A percentile compares a stretch with the other conserved stretches of the same genome.
phyloP scores from a whole-genome alignment of 2,329 filamentous ascomycete species.

The Zelopaecilomyces penicillatus region DNA sequence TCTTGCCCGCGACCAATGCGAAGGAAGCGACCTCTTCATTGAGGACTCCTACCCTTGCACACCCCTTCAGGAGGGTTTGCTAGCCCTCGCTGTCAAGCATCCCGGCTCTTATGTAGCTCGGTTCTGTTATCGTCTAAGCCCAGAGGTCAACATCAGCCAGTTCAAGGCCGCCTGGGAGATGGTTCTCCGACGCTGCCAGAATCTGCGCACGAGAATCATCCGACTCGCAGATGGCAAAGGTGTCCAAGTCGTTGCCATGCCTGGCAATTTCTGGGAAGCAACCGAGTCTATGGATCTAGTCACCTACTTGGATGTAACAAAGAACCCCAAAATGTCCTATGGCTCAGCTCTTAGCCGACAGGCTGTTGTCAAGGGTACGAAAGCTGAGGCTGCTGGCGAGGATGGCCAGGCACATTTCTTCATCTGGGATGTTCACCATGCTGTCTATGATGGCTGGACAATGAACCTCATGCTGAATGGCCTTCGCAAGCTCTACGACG shows the following conservation, averaged over 20 bases:
- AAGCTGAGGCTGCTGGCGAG: too few relatives aligned
- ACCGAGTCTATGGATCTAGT: neutral
- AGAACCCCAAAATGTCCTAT: neutral
- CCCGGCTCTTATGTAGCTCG: conserved; percentile 4
- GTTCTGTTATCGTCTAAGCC: neutral
- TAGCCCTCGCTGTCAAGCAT: conserved; percentile 2
- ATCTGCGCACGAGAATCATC: neutral
- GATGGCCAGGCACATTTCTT: neutral
- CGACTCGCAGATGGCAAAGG: neutral
- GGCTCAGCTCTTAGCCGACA: neutral
- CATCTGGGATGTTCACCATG: neutral
- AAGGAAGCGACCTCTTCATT: neutral
- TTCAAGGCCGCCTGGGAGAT: neutral
- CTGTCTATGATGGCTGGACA: neutral
- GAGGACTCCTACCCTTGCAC: conserved; percentile 6
- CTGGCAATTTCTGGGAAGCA: neutral
- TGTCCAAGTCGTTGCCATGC: neutral
- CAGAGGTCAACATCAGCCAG: neutral
- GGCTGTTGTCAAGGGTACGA: too few relatives aligned
- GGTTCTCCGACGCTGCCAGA: neutral
- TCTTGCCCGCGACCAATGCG: too few relatives aligned
- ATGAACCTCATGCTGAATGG: neutral
- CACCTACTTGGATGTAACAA: neutral
- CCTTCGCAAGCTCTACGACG: neutral
- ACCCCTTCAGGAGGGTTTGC: conserved; percentile 2